Percentiles rank a stretch among this genome's conserved stretches.
These are phyloP conservation scores for Trypanosoma brucei DNA, from an alignment of 208 protist species.

Conservation along the genomic window DNA sequence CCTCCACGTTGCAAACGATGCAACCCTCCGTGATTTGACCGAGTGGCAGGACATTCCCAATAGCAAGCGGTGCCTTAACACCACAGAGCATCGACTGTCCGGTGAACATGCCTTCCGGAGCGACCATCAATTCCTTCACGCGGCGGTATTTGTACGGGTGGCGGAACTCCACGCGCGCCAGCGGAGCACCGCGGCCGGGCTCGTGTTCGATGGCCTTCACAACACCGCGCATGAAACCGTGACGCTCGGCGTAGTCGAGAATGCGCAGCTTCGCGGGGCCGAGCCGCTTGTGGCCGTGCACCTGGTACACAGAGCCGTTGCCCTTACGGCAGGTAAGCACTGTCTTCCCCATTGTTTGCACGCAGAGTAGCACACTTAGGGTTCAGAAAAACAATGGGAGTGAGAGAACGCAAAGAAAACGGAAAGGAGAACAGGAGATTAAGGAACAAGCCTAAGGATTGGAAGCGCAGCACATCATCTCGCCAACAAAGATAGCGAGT, in stretches of 20 bases:
- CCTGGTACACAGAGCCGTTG: slow-evolving; percentile 86
- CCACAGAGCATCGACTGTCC: slow-evolving; percentile 99
- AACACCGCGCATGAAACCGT: slow-evolving; percentile 81
- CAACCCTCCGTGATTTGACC: slow-evolving; percentile 98
- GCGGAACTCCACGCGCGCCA: slow-evolving; percentile 97
- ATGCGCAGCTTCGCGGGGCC: slow-evolving; percentile 94
- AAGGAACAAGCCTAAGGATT: not conserved
- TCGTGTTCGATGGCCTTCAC: slow-evolving; percentile 98
- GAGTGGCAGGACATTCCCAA: slow-evolving; percentile 98
- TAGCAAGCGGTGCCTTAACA: slow-evolving; percentile 92
- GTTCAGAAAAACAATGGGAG: slow-evolving; percentile 7
- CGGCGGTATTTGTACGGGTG: slow-evolving; percentile 92
- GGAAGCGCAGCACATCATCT: too few relatives aligned
- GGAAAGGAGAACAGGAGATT: slow-evolving; percentile 2
- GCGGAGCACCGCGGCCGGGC: slow-evolving; percentile 97
- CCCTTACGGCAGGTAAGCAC: slow-evolving; percentile 93
- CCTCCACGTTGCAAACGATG: slow-evolving; percentile 99
- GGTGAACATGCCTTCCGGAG: slow-evolving; percentile 98
- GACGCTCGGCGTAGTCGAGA: slow-evolving; percentile 96
- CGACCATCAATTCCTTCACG: slow-evolving; percentile 95
- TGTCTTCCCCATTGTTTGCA: slow-evolving; percentile 74
- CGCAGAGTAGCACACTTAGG: slow-evolving; percentile 20
- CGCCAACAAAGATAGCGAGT: too few relatives aligned
- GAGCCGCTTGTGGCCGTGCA: slow-evolving; percentile 94
- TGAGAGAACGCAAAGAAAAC: not conserved